A percentile compares a stretch with the other conserved stretches of the same genome.
These are phyloP conservation scores for Nigrospora sphaerica DNA, from an alignment of 2,329 filamentous ascomycete species.

Conservation along the genomic window DNA sequence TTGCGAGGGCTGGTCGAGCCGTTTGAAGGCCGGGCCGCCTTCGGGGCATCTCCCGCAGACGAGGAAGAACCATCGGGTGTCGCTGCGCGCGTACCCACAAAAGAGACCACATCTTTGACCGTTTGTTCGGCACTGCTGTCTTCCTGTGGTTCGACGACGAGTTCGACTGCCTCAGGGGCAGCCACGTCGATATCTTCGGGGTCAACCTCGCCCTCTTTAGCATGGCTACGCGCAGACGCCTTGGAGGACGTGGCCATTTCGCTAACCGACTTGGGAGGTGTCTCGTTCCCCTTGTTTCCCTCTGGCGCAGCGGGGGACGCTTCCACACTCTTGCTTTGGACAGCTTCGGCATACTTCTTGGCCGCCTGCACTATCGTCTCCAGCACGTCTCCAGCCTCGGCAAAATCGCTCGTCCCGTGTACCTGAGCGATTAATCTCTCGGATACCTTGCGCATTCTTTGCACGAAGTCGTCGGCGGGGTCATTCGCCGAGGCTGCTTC, in stretches of 20 bases:
- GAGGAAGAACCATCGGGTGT: neutral
- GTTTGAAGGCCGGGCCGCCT: neutral
- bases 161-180: constrained; percentile 28
- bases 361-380: constrained; percentile 44
- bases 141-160: constrained; percentile 20
- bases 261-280: too few relatives aligned
- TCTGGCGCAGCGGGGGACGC: neutral
- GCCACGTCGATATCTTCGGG: constrained; percentile 46
- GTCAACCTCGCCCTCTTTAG: constrained; percentile 14
- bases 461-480: constrained; percentile 21
- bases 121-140: constrained; percentile 6
- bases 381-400: constrained; percentile 31
- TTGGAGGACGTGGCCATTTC: too few relatives aligned
- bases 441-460: constrained; percentile 31
- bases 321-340: constrained; percentile 11
- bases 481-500: neutral
- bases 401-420: constrained; percentile 25
- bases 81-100: constrained; percentile 3
- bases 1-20: neutral
- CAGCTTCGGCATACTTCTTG: constrained; percentile 38
- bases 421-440: constrained; percentile 33
- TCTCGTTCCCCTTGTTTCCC: neutral
- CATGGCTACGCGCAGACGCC: too few relatives aligned
- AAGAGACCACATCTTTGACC: constrained; percentile 4
- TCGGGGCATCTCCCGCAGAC: neutral